Evolutionary conservation across 805 yeast genomes (phyloP).

Genomic region (Yarrowia sp.): DNA sequence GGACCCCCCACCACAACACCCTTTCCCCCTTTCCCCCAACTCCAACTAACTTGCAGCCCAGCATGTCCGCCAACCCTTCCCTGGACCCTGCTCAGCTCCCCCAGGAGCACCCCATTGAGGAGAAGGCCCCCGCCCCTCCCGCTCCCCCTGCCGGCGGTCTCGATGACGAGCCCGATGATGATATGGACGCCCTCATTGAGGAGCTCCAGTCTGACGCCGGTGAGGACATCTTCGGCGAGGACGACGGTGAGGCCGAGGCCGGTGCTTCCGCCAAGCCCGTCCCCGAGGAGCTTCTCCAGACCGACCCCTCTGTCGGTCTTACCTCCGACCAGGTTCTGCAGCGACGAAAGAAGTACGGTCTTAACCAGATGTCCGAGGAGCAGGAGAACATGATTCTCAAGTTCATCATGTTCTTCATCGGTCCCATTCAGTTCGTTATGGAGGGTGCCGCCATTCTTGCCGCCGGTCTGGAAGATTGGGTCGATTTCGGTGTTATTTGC

Average conservation of each 20-base stretch:
- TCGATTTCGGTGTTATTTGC: conserved; percentile 96
- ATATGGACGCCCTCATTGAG: conserved; percentile 61
- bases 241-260: conserved; percentile 51
- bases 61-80: conserved; percentile 40
- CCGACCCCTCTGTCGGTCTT: conserved; percentile 81
- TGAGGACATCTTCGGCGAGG: conserved; percentile 54
- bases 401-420: conserved; percentile 86
- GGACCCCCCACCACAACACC: background rate
- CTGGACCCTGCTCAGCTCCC: conserved; percentile 40
- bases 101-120: conserved; percentile 54
- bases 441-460: conserved; percentile 95
- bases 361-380: conserved; percentile 90
- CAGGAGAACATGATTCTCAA: conserved; percentile 78
- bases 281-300: conserved; percentile 84
- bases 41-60: conserved; percentile 36
- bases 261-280: conserved; percentile 74
- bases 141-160: conserved; percentile 52
- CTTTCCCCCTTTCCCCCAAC: background rate
- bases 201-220: conserved; percentile 74
- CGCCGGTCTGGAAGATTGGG: conserved; percentile 98
- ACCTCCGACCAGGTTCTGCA: conserved; percentile 75
- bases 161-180: conserved; percentile 69
- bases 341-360: conserved; percentile 91
- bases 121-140: conserved; percentile 44
- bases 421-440: conserved; percentile 97